Evolutionary conservation across 2,329 filamentous ascomycete species (phyloP).

Genomic region (Sporothrix dimorphospora): DNA sequence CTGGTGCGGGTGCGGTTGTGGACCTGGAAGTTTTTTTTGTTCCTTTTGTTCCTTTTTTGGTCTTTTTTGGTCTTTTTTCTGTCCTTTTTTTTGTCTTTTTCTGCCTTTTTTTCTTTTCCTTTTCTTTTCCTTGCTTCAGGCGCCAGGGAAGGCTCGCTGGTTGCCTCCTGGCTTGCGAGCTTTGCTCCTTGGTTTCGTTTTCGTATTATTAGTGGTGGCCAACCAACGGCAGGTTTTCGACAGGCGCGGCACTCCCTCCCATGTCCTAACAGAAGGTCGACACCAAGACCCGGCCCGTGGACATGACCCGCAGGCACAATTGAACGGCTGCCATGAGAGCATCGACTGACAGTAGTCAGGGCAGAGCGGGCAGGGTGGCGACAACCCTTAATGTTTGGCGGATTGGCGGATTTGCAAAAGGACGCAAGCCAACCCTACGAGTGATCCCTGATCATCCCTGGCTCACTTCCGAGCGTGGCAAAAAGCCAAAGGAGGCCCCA

Average conservation of each 20-base stretch:
- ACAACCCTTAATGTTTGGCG: neutral
- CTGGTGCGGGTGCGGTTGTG: constrained; percentile 6
- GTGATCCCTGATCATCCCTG: neutral
- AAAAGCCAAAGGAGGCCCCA: neutral
- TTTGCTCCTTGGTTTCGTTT: constrained; percentile 7
- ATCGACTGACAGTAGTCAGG: constrained; percentile 14
- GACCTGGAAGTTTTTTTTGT: neutral
- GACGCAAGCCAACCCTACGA: neutral
- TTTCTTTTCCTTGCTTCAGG: too few species aligned
- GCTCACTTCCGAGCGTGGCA: neutral
- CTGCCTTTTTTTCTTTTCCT: neutral
- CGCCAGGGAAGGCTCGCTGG: neutral
- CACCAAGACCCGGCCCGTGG: constrained; percentile 7
- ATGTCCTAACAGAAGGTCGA: neutral
- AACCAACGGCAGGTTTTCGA: constrained; percentile 3
- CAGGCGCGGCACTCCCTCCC: neutral
- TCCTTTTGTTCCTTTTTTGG: neutral
- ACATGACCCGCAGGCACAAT: neutral
- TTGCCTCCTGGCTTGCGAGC: neutral
- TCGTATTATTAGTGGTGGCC: constrained; percentile 1
- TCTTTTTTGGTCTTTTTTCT: neutral
- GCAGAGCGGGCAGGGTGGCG: neutral
- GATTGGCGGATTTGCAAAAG: neutral
- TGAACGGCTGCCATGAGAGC: constrained; percentile 2
- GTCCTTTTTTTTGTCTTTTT: neutral